Percentiles rank a stretch among this genome's conserved stretches.
Conservation (phyloP, 208 protist species). For the Naegleria lovaniensis region DNA sequence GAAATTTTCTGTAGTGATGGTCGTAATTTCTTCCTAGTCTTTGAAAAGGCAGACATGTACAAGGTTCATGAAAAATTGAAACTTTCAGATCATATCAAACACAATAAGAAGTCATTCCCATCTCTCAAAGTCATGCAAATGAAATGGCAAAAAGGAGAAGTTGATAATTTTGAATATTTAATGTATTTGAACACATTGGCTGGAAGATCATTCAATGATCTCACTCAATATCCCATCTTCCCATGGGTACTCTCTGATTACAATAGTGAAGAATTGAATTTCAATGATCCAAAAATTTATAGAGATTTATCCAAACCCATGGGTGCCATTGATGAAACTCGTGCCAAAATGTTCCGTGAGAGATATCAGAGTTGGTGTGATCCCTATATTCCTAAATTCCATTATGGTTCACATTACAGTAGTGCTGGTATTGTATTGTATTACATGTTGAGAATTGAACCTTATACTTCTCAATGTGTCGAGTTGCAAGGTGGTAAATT, state of each 20-base stretch:
- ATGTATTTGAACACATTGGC: slow-evolving; percentile 66
- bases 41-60: slow-evolving; percentile 40
- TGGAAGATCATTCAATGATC: slow-evolving; percentile 66
- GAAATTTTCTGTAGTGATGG: slow-evolving; percentile 48
- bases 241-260: slow-evolving; percentile 69
- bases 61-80: slow-evolving; percentile 32
- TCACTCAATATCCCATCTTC: slow-evolving; percentile 74
- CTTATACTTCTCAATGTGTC: slow-evolving; percentile 77
- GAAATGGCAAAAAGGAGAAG: slow-evolving; percentile 60
- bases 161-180: slow-evolving; percentile 75
- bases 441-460: slow-evolving; percentile 90
- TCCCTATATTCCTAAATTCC: slow-evolving; percentile 55
- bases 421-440: slow-evolving; percentile 83
- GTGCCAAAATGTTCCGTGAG: slow-evolving; percentile 43
- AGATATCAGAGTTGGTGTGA: slow-evolving; percentile 49
- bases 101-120: background rate
- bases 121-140: slow-evolving; percentile 45
- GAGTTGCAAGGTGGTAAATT: slow-evolving; percentile 72
- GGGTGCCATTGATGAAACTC: slow-evolving; percentile 47
- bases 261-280: slow-evolving; percentile 40
- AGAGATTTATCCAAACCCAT: slow-evolving; percentile 70
- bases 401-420: slow-evolving; percentile 95
- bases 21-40: slow-evolving; percentile 44
- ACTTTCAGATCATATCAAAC: slow-evolving; percentile 36
- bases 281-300: slow-evolving; percentile 47